A percentile compares a stretch with the other conserved stretches of the same genome.
phyloP scores from a whole-genome alignment of 148 eudicot genomes.

The Camellia lanceoleosa region DNA sequence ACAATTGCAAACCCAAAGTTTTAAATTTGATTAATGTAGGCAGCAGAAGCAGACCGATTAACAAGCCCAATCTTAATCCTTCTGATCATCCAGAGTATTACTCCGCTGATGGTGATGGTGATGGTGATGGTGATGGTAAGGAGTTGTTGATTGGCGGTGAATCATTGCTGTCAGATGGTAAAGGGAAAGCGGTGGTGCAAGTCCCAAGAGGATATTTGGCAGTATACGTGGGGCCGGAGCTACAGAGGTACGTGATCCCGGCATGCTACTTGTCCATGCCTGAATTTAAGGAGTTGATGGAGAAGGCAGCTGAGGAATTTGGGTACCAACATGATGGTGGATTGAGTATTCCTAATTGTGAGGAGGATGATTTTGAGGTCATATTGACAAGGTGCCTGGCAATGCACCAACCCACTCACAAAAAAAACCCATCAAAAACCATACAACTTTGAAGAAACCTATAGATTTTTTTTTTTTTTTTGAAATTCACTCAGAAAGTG shows the following conservation, averaged over 20 bases:
- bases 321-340: constrained; percentile 26
- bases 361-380: constrained; percentile 13
- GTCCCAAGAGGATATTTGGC: constrained; percentile 26
- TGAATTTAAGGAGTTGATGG: constrained; percentile 15
- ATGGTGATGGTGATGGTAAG: neutral
- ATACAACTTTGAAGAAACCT: too few species aligned
- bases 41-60: too few species aligned
- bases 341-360: constrained; percentile 19
- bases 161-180: neutral
- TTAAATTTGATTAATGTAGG: too few species aligned
- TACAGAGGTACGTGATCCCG: constrained; percentile 22
- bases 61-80: too few species aligned
- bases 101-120: too few species aligned
- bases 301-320: constrained; percentile 23
- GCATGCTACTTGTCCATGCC: constrained; percentile 23
- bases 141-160: constrained; percentile 14
- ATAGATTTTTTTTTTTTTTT: too few species aligned
- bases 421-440: neutral
- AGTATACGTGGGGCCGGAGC: constrained; percentile 24
- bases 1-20: constrained; percentile 15
- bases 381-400: constrained; percentile 7
- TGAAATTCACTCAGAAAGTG: too few species aligned
- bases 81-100: too few species aligned
- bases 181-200: too few species aligned
- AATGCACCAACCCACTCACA: neutral